Evolutionary conservation across 495 filamentous ascomycete species (phyloP).

Genomic region (Podospora appendiculata): DNA sequence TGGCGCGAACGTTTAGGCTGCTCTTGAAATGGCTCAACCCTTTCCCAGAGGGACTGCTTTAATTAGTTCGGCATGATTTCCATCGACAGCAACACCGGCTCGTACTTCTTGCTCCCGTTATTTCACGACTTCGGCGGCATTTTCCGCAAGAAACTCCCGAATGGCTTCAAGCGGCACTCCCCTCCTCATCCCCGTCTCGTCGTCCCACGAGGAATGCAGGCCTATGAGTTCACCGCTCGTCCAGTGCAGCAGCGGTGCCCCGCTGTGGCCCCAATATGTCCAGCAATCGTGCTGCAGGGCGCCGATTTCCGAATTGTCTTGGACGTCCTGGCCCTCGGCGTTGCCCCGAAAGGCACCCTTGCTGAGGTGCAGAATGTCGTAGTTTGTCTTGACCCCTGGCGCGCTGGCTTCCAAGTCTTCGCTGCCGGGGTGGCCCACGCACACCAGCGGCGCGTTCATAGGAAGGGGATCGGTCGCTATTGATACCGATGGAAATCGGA

Average conservation of each 20-base stretch:
- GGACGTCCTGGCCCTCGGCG: constrained; percentile 26
- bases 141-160: constrained; percentile 14
- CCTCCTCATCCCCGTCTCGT: constrained; percentile 37
- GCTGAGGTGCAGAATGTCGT: constrained; percentile 36
- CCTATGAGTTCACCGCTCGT: constrained; percentile 28
- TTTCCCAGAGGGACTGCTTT: too few species aligned
- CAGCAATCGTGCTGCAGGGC: constrained; percentile 42
- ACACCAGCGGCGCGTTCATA: constrained; percentile 10
- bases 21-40: too few species aligned
- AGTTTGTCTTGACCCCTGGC: constrained; percentile 24
- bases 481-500: not conserved
- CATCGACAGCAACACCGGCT: too few species aligned
- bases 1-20: too few species aligned
- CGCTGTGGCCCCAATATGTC: constrained; percentile 50
- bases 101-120: too few species aligned
- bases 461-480: constrained; percentile 3
- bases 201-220: constrained; percentile 42
- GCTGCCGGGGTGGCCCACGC: constrained; percentile 37
- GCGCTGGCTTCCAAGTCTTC: constrained; percentile 35
- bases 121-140: not conserved
- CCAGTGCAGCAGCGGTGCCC: constrained; percentile 31
- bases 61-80: too few species aligned
- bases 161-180: constrained; percentile 32
- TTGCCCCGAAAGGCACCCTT: constrained; percentile 28
- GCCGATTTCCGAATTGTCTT: constrained; percentile 43